Percentiles rank a stretch among this genome's conserved stretches.
Conservation (phyloP, 2,329 filamentous ascomycete species). For the Sporothrix schenckii region DNA sequence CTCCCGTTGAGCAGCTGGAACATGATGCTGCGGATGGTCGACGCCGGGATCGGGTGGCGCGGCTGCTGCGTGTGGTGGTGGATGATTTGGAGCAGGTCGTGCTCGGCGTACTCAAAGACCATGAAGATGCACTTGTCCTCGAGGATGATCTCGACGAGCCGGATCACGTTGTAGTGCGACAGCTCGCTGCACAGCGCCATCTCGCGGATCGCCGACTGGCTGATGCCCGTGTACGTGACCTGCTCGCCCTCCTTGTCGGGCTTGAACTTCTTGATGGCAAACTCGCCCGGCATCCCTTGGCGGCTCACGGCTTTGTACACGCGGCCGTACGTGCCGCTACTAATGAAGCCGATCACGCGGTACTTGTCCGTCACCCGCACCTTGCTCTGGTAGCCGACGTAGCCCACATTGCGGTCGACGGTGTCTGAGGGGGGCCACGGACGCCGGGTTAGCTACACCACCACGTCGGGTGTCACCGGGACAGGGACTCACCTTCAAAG, state of each 20-base stretch:
- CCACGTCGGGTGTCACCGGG: too few relatives aligned
- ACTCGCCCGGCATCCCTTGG: conserved; percentile 74
- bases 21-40: conserved; percentile 90
- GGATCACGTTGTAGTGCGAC: conserved; percentile 84
- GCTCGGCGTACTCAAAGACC: conserved; percentile 98
- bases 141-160: conserved; percentile 90
- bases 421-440: conserved; percentile 48
- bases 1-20: conserved; percentile 94
- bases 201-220: conserved; percentile 93
- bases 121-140: conserved; percentile 99
- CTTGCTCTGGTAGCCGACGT: conserved; percentile 68
- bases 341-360: conserved; percentile 97
- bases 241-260: conserved; percentile 97
- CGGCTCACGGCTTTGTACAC: conserved; percentile 92
- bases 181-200: conserved; percentile 97
- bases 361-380: conserved; percentile 90
- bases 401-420: conserved; percentile 53
- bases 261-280: conserved; percentile 99
- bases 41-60: conserved; percentile 82
- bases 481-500: conserved; percentile 58
- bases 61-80: conserved; percentile 94
- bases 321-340: conserved; percentile 93
- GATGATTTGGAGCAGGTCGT: conserved; percentile 96
- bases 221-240: conserved; percentile 94
- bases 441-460: background rate